These are phyloP conservation scores for Coemansia sp. DNA, from an alignment of 192 early-diverging fungal species.

Conservation along the genomic window DNA sequence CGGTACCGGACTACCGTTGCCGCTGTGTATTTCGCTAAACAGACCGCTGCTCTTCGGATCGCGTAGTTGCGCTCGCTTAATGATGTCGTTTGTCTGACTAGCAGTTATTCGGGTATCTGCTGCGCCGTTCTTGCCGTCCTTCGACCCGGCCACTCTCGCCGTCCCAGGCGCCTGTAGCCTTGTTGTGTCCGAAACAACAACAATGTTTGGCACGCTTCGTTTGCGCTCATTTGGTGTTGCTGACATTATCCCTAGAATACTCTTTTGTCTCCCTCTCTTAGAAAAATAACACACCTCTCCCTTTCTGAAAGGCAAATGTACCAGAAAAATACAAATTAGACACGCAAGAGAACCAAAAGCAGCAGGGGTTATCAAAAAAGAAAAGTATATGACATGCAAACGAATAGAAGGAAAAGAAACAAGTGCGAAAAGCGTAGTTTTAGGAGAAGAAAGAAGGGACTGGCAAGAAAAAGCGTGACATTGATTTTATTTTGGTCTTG, in stretches of 20 bases:
- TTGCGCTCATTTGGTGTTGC: slow-evolving; percentile 6
- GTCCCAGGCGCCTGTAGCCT: neutral
- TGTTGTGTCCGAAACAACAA: neutral
- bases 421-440: neutral
- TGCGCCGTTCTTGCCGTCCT: neutral
- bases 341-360: neutral
- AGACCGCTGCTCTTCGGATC: neutral
- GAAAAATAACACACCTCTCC: too few relatives aligned
- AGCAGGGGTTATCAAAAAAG: neutral
- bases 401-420: neutral
- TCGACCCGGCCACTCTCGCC: neutral
- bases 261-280: too few relatives aligned
- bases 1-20: slow-evolving; percentile 21
- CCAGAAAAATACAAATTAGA: too few relatives aligned
- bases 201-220: slow-evolving; percentile 3
- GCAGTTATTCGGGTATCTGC: slow-evolving; percentile 8
- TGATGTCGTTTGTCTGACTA: slow-evolving; percentile 15
- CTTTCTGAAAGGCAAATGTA: too few relatives aligned
- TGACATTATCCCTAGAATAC: neutral
- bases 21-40: neutral
- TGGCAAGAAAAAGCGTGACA: neutral
- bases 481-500: neutral
- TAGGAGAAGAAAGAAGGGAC: neutral
- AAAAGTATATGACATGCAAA: neutral
- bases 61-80: slow-evolving; percentile 30